Evolutionary conservation across 352 stramenopile genomes (phyloP).

Genomic region (Globisporangium abappressorium): DNA sequence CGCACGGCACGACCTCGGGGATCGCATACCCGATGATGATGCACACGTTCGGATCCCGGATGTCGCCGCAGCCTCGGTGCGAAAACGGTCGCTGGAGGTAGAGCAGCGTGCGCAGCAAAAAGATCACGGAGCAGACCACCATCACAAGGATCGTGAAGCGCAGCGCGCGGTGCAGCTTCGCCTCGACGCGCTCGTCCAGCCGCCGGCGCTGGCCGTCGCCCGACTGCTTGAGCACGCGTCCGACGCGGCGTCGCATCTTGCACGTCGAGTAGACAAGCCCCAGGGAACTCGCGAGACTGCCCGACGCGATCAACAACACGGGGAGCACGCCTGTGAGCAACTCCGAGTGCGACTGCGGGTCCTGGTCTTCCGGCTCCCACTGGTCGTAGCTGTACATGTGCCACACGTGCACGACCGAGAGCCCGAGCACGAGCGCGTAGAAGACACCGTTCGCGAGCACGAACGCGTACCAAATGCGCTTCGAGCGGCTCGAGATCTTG

Average conservation of each 20-base stretch:
- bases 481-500: slow-evolving; percentile 66
- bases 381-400: slow-evolving; percentile 23
- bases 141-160: slow-evolving; percentile 76
- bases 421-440: slow-evolving; percentile 63
- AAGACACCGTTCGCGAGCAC: slow-evolving; percentile 68
- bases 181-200: slow-evolving; percentile 55
- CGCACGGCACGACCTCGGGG: slow-evolving; percentile 66
- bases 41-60: slow-evolving; percentile 58
- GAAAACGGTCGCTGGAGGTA: slow-evolving; percentile 80
- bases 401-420: slow-evolving; percentile 46
- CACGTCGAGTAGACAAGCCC: slow-evolving; percentile 78
- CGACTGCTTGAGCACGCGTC: slow-evolving; percentile 55
- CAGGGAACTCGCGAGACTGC: slow-evolving; percentile 63
- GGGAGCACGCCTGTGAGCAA: slow-evolving; percentile 58
- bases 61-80: slow-evolving; percentile 63
- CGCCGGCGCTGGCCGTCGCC: slow-evolving; percentile 36
- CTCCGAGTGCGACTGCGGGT: slow-evolving; percentile 14
- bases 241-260: slow-evolving; percentile 67
- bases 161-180: slow-evolving; percentile 74
- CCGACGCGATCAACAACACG: slow-evolving; percentile 63
- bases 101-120: slow-evolving; percentile 73
- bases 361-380: slow-evolving; percentile 14
- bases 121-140: slow-evolving; percentile 55
- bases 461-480: slow-evolving; percentile 76
- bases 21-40: slow-evolving; percentile 72